Base-by-base conservation (phyloP, 2,329 filamentous ascomycete genomes). In the Nemania serpens region DNA sequence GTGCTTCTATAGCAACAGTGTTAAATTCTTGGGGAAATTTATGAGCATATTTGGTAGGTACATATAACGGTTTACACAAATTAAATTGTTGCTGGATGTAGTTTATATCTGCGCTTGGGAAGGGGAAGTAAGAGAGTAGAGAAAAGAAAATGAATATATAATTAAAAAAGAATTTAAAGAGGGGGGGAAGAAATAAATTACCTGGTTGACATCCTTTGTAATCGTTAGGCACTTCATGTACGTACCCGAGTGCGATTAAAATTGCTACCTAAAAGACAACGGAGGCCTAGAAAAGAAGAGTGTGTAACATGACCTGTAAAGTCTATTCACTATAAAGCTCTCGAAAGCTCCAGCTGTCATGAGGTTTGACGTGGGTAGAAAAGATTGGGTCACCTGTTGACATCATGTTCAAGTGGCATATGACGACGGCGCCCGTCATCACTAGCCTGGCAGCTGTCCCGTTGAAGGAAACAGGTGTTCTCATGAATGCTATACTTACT, bases 341-440 rank as follows among this genome's bases (percentile, higher is more conserved):
- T 18, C 15, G 10, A 43, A 10, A 43, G 41, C 34, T 36, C 34
- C 7, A 36, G 10, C 39, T 37, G 47, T 57, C 48, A 52, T 52
- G 53, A 33, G 58, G 42, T 49, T 29, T 29, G 25, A 56, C 55
- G 55, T 58, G 50, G 49, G 46, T 18, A 41, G 15, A 37, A 25
- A 41, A 15, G 37, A 50, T 58, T 58, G 59, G 54, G 53, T 39
- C 7, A 25, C 20, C 54, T 51, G 55, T 46, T 62, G 59, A 62
- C 55, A 58, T 62, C 59, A 58, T 58, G 33, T 33, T 7, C 7
- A 39, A 42, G 54, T 42, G 29, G 54, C 61, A 61, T 61, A 54
- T 57, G 58, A 63, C 17, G 18, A 9, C 39, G 50, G 18, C 54
- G 55, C 54, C 54, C 34, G 58, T 45, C 54, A 22, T n/a, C 5